phyloP scores from a whole-genome alignment of 805 yeast genomes.

The Pichia paraexigua region DNA sequence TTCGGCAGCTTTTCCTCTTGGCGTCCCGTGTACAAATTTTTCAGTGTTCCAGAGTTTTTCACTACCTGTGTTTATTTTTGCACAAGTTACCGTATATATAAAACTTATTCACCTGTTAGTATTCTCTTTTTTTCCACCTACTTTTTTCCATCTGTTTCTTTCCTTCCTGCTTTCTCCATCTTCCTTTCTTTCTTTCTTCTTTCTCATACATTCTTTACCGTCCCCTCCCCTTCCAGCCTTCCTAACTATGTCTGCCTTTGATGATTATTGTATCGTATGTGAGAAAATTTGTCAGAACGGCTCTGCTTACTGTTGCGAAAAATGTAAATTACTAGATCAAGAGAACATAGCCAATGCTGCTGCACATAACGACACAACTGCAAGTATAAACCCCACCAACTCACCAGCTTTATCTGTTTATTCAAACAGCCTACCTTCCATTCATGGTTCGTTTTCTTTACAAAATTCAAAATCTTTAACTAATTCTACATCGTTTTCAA shows the following conservation, averaged over 20 bases:
- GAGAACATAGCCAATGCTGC: constrained; percentile 3
- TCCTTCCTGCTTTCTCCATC: neutral
- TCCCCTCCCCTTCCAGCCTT: neutral
- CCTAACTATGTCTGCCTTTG: constrained; percentile 32
- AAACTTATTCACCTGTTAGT: no score
- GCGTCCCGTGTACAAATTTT: no score
- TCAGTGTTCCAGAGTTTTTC: no score
- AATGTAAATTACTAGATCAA: constrained; percentile 23
- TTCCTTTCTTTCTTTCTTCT: neutral
- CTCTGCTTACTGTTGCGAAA: constrained; percentile 28
- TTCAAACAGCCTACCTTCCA: constrained; percentile 10
- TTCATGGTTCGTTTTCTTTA: constrained; percentile 10
- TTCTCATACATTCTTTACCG: neutral
- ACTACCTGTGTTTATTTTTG: no score
- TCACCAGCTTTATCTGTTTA: constrained; percentile 21
- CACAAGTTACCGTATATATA: no score
- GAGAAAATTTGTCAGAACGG: constrained; percentile 27
- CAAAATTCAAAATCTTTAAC: constrained; percentile 4
- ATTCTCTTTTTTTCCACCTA: no score
- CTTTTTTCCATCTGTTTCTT: no score
- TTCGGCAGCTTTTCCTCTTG: no score
- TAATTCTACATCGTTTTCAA: neutral
- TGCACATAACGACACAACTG: neutral
- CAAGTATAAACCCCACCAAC: neutral
- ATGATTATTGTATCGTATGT: constrained; percentile 31